Evolutionary conservation across 805 yeast genomes (phyloP).

Genomic region (Starmerella sp.): DNA sequence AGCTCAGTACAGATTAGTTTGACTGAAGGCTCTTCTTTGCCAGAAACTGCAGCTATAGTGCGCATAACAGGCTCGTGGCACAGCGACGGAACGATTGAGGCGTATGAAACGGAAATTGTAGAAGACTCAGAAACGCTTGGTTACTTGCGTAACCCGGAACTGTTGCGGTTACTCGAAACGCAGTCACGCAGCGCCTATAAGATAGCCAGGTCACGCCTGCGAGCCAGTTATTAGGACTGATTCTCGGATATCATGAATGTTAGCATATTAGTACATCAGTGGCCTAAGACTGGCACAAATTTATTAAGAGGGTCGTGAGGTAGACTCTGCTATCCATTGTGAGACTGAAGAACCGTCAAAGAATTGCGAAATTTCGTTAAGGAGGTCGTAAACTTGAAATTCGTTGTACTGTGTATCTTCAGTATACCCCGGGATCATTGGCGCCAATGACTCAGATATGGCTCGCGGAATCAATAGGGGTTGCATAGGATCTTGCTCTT

Average conservation of each 20-base stretch:
- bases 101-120: not conserved
- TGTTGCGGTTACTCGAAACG: not conserved
- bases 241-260: too few species aligned
- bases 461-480: not conserved
- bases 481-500: not conserved
- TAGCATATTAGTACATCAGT: too few species aligned
- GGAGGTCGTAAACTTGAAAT: not conserved
- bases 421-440: not conserved
- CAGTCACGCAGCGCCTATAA: not conserved
- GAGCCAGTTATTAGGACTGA: too few species aligned
- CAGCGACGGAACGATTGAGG: not conserved
- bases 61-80: not conserved
- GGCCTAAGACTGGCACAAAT: not conserved
- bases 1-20: not conserved
- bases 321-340: not conserved
- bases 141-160: not conserved
- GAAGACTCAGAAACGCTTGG: not conserved
- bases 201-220: not conserved
- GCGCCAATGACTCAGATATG: not conserved
- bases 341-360: not conserved
- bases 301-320: not conserved
- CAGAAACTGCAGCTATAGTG: not conserved
- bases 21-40: not conserved
- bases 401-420: not conserved
- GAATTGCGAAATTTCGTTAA: not conserved